A percentile compares a stretch with the other conserved stretches of the same genome.
phyloP scores from a whole-genome alignment of 2,329 filamentous ascomycete genomes.

The Penicillium sp. region DNA sequence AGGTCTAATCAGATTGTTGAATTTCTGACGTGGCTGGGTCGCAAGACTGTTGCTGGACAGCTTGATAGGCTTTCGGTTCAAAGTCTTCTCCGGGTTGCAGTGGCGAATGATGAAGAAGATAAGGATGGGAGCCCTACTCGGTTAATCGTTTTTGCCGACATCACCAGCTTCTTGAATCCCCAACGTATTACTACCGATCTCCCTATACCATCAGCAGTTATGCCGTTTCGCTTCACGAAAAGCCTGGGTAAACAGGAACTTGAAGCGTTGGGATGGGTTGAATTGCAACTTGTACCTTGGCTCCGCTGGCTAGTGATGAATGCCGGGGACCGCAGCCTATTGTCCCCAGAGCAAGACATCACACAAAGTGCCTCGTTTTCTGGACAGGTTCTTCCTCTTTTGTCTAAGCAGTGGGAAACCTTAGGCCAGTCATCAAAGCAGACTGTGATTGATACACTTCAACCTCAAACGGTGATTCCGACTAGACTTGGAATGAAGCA shows the following conservation, averaged over 20 bases:
- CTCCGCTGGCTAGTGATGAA: constrained; percentile 75
- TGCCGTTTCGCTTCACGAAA: constrained; percentile 82
- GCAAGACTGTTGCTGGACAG: constrained; percentile 69
- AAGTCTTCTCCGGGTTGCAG: constrained; percentile 72
- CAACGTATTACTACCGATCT: constrained; percentile 77
- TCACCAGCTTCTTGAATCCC: constrained; percentile 74
- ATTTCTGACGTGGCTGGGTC: constrained; percentile 81
- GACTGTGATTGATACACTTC: constrained; percentile 65
- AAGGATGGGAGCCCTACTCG: constrained; percentile 61
- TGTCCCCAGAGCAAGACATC: constrained; percentile 67
- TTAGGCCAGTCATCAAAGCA: constrained; percentile 66
- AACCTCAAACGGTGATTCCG: constrained; percentile 73
- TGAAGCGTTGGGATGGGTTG: constrained; percentile 80
- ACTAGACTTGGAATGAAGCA: constrained; percentile 88
- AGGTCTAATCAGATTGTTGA: constrained; percentile 74
- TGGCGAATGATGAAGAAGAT: constrained; percentile 58
- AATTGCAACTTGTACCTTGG: constrained; percentile 85
- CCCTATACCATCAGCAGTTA: constrained; percentile 76
- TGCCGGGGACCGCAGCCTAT: constrained; percentile 55
- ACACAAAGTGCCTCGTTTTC: constrained; percentile 73
- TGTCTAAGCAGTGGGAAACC: constrained; percentile 91
- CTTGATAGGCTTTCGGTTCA: constrained; percentile 69
- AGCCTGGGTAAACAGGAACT: constrained; percentile 67
- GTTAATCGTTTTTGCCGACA: constrained; percentile 74
- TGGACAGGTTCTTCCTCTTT: constrained; percentile 70